Conservation (phyloP, 805 yeast genomes). For the Candida bentonensis region DNA sequence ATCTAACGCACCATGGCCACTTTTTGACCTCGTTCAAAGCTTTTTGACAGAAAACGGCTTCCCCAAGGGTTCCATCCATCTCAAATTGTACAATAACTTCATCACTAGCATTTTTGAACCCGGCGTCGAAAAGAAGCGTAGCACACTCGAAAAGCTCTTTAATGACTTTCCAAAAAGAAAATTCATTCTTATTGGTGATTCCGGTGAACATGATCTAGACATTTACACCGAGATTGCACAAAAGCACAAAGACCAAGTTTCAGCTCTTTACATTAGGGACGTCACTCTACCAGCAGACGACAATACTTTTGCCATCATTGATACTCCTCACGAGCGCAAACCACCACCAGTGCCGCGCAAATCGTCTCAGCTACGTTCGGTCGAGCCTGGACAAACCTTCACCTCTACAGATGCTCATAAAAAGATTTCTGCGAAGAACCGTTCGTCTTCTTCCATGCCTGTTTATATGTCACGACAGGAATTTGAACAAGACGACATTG, state of each 20-base stretch:
- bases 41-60: constrained; percentile 42
- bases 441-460: not conserved
- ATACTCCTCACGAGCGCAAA: not conserved
- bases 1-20: constrained; percentile 90
- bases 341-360: not conserved
- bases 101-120: constrained; percentile 78
- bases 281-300: constrained; percentile 29
- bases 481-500: not conserved
- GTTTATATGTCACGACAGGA: not conserved
- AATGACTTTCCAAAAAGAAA: constrained; percentile 63
- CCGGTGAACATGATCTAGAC: constrained; percentile 91
- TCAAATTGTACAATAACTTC: constrained; percentile 76
- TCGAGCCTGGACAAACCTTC: not conserved
- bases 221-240: constrained; percentile 67
- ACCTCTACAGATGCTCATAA: too few relatives aligned
- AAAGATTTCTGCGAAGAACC: not conserved
- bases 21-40: constrained; percentile 45
- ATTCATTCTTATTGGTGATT: constrained; percentile 83
- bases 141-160: constrained; percentile 46
- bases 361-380: not conserved
- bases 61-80: constrained; percentile 73
- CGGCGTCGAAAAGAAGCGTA: constrained; percentile 64
- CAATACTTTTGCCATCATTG: constrained; percentile 12
- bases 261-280: constrained; percentile 69
- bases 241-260: constrained; percentile 44